phyloP scores from a whole-genome alignment of 2,329 filamentous ascomycete genomes.

The Aspergillus sp. region DNA sequence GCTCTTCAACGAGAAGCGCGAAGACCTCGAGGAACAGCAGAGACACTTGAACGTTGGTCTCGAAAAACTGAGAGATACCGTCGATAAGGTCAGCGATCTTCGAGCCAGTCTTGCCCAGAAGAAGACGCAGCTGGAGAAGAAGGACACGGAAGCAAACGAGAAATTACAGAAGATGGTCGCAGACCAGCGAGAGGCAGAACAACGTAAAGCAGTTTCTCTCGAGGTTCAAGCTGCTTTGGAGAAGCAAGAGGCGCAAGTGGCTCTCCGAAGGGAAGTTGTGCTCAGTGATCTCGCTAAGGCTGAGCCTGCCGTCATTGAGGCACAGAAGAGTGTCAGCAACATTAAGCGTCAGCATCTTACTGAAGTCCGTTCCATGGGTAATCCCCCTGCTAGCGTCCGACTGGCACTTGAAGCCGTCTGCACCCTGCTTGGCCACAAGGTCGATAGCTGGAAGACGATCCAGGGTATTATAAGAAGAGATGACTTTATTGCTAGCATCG shows the following conservation, averaged over 20 bases:
- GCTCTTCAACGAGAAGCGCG: constrained; percentile 96
- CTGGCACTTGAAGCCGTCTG: constrained; percentile 96
- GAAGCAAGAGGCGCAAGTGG: constrained; percentile 86
- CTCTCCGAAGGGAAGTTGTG: constrained; percentile 78
- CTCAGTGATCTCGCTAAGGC: constrained; percentile 84
- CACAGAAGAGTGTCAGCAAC: constrained; percentile 94
- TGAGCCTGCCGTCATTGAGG: constrained; percentile 89
- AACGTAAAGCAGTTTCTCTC: constrained; percentile 81
- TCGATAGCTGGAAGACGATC: constrained; percentile 87
- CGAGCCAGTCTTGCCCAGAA: constrained; percentile 90
- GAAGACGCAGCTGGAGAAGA: constrained; percentile 87
- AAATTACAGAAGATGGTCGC: constrained; percentile 97
- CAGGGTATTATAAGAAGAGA: constrained; percentile 85
- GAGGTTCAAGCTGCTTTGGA: constrained; percentile 87
- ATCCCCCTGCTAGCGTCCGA: constrained; percentile 85
- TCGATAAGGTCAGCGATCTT: constrained; percentile 93
- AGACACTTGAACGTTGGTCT: constrained; percentile 97
- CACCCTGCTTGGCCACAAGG: constrained; percentile 86
- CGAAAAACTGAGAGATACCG: constrained; percentile 94
- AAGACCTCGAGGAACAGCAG: constrained; percentile 97
- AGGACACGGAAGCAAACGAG: constrained; percentile 93
- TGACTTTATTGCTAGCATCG: constrained; percentile 97
- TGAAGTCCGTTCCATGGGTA: constrained; percentile 95
- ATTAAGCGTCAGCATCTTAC: constrained; percentile 97
- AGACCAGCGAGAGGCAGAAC: constrained; percentile 91